Base-by-base conservation (phyloP, 129 eudicot genomes). In the Glebionis coronaria region DNA sequence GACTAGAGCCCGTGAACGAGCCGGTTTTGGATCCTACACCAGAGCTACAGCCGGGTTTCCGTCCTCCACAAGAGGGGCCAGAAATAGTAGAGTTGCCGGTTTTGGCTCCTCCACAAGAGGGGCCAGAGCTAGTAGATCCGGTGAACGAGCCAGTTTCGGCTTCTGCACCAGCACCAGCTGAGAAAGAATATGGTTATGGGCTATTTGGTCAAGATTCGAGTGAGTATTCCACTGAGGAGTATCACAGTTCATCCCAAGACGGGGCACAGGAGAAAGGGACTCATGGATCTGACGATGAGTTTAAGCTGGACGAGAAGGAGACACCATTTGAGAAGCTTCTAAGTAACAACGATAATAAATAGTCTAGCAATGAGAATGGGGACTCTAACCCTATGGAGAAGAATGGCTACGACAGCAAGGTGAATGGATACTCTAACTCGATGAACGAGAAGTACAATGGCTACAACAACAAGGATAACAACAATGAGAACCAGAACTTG, bases 151-250 rank as follows among this genome's bases (percentile, higher is more conserved):
- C 78, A 4, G 4, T 47, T 3, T 18, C 14, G n/a, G 53, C 68
- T 14, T 77, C 78, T 1, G 78, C 82, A 7, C 85, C 83, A 0
- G 64, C 73, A 23, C 79, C 81, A 4, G 61, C 51, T 31, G 82
- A 77, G 68, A 53, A 18, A 8, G 82, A 72, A 29, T 61, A 53
- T 23, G 81, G 85, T 20, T 84, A 88, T 50, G 90, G 90, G 14
- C 88, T 88, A 16, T 83, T 73, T 53, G 85, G 87, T 11, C 72
- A 56, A 1, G 87, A 75, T 13, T 46, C 78, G 27, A 57, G 63
- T 27, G 76, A 73, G 44, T 70, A 2, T 54, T 56, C 75, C 2
- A 71, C 82, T 0, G 46, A 31, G 64, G 70, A 75, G 52, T 53
- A 60, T 19, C 56, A 52, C 40, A 71, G 72, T 4, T 44, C 55